A percentile compares a stretch with the other conserved stretches of the same genome.
Conservation (phyloP, 768 basidiomycete genomes). For the Kwoniella sp. region DNA sequence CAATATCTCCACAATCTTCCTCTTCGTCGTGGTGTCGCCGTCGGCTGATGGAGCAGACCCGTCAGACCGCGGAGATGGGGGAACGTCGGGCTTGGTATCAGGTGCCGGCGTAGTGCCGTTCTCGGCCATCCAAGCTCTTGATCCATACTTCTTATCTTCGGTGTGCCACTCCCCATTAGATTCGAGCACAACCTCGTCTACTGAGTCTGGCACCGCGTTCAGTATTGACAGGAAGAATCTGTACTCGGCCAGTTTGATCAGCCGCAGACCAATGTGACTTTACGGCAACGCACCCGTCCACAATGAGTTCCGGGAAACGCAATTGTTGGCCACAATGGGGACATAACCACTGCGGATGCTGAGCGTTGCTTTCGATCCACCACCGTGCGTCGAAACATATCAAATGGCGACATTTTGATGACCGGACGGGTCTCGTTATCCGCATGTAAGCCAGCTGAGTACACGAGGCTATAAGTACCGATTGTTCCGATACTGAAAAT, state of each 20-base stretch:
- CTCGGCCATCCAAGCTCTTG: conserved; percentile 60
- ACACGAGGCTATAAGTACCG: not conserved
- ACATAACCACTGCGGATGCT: conserved; percentile 92
- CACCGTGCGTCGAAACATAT: conserved; percentile 94
- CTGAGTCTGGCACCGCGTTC: conserved; percentile 65
- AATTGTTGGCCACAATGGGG: conserved; percentile 83
- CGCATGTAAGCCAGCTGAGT: conserved; percentile 76
- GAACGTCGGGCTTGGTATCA: conserved; percentile 1
- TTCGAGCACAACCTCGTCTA: conserved; percentile 91
- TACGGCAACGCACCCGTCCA: conserved; percentile 65
- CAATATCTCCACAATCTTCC: conserved; percentile 33
- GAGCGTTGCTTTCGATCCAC: conserved; percentile 93
- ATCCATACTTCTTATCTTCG: conserved; percentile 75
- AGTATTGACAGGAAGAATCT: conserved; percentile 88
- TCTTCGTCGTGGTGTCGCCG: conserved; percentile 19
- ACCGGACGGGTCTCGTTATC: conserved; percentile 77
- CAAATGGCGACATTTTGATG: conserved; percentile 77
- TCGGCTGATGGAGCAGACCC: not conserved
- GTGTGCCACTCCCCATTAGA: conserved; percentile 96
- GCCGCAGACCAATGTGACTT: not conserved
- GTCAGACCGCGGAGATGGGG: conserved; percentile 5
- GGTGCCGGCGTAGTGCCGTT: conserved; percentile 10
- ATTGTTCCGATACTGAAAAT: not conserved
- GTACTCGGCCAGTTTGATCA: not conserved
- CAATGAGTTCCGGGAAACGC: conserved; percentile 72